Evolutionary conservation across 2,329 filamentous ascomycete species (phyloP), one percentile per base, ranked within the genome.

Genomic region (Aspergillus arachidicola): DNA sequence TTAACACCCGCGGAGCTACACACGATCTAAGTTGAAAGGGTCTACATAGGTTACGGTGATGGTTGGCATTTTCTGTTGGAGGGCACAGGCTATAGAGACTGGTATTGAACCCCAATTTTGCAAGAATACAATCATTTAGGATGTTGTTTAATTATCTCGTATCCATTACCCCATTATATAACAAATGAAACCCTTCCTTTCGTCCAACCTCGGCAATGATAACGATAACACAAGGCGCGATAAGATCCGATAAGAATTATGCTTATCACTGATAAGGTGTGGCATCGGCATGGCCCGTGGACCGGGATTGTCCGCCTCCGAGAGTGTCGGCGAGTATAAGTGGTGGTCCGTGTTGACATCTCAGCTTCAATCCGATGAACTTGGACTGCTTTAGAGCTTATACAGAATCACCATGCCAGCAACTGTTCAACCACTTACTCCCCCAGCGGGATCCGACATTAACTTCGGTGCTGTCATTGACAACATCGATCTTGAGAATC

Each of bases 381-480:
- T 38, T 6, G 12, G 41, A 59, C n/a, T 7, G n/a, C 9, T 30
- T 41, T 59, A 41, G 43, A n/a, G 3, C 26, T 7, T 12, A 28
- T 16, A 19, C 36, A 4, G 9, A 9, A 51, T 26, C 5, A 45
- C 9, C 9, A 61, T 57, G 59, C 34, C 59, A 6, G 32, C 45
- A 21, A 69, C 28, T 11, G 10, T 76, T 7, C 64, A 66, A 12
- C 69, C 71, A 16, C 51, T 77, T 1, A 64, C 68, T 3, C 67
- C 68, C 7, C 68, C 73, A 4, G 43, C 67, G 0, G 75, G 72
- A 28, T 80, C 77, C 6, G 57, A 72, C 2, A 78, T 87, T 63
- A 81, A 87, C 71, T 89, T 91, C 61, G 89, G 89, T 1, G 88
- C 87, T 11, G 73, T 84, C 30, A 80, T 90, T 65, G 78, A 80